These are phyloP conservation scores for Trichophyton equinum DNA, from an alignment of 2,329 filamentous ascomycete species.

Conservation along the genomic window DNA sequence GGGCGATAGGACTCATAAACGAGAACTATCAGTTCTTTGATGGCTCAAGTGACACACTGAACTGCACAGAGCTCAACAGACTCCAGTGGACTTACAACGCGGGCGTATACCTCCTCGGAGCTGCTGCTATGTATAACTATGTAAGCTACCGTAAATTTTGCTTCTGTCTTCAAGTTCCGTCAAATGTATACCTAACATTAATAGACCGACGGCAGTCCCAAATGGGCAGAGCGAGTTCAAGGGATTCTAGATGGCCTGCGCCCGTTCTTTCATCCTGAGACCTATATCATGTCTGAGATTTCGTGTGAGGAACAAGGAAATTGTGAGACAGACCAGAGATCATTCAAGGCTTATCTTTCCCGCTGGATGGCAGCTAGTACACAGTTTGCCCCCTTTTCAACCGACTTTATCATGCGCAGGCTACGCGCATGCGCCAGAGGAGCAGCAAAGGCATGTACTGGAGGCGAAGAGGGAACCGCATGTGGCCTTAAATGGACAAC, in stretches of 20 bases:
- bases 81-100: conserved; percentile 56
- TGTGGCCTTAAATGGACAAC: conserved; percentile 54
- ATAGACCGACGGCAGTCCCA: conserved; percentile 30
- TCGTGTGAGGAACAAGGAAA: conserved; percentile 49
- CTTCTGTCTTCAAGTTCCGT: too few species aligned
- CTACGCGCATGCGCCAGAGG: conserved; percentile 47
- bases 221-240: conserved; percentile 46
- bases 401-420: conserved; percentile 43
- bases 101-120: conserved; percentile 46
- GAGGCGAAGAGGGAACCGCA: conserved; percentile 43
- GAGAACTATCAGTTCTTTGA: conserved; percentile 38
- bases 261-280: conserved; percentile 41
- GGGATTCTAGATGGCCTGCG: conserved; percentile 41
- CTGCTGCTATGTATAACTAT: conserved; percentile 56
- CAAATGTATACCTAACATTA: conserved; percentile 14
- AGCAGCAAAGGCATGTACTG: conserved; percentile 51
- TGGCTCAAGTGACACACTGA: conserved; percentile 38
- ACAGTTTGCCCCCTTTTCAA: conserved; percentile 50
- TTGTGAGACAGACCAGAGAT: conserved; percentile 60
- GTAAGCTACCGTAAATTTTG: conserved; percentile 23
- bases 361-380: conserved; percentile 52
- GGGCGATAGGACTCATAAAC: conserved; percentile 34
- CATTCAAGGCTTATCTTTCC: conserved; percentile 59
- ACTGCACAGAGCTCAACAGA: conserved; percentile 50
- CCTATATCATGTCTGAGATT: conserved; percentile 49